Evolutionary conservation across 345 rosid species (phyloP).

Genomic region (Populus ilicifolia): DNA sequence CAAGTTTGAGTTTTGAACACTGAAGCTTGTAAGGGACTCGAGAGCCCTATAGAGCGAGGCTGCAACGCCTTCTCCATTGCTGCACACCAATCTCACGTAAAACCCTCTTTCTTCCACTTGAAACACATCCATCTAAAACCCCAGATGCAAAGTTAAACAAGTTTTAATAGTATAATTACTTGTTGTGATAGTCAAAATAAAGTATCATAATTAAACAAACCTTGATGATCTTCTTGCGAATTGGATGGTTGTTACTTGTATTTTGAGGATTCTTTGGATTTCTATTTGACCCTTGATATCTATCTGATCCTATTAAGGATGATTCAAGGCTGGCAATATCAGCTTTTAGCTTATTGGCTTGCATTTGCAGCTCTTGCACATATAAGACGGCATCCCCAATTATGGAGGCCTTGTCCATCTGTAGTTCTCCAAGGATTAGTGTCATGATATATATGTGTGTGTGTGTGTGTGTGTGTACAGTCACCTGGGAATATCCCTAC

Average conservation of each 20-base stretch:
- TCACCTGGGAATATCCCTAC: too few relatives aligned
- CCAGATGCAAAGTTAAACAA: too few relatives aligned
- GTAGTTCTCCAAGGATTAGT: neutral
- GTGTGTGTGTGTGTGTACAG: too few relatives aligned
- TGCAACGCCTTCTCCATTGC: slow-evolving; percentile 56
- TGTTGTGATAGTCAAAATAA: neutral
- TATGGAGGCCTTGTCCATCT: slow-evolving; percentile 98
- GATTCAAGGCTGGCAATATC: slow-evolving; percentile 68
- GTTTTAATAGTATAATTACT: too few relatives aligned
- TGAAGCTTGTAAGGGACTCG: slow-evolving; percentile 65
- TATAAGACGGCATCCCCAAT: slow-evolving; percentile 74
- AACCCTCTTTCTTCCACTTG: slow-evolving; percentile 74
- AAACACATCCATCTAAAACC: slow-evolving; percentile 54
- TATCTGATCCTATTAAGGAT: slow-evolving; percentile 32
- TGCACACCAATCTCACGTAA: slow-evolving; percentile 57
- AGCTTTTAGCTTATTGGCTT: slow-evolving; percentile 61
- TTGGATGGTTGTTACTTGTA: slow-evolving; percentile 21
- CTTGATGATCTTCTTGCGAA: slow-evolving; percentile 52
- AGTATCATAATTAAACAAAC: slow-evolving; percentile 17
- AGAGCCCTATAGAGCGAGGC: slow-evolving; percentile 64
- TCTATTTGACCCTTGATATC: slow-evolving; percentile 20
- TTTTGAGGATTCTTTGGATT: slow-evolving; percentile 24
- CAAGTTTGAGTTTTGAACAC: slow-evolving; percentile 63
- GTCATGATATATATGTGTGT: too few relatives aligned
- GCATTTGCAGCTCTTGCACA: slow-evolving; percentile 67